Conservation (phyloP, 2,329 filamentous ascomycete genomes). For the Dothidotthia symphoricarpi region DNA sequence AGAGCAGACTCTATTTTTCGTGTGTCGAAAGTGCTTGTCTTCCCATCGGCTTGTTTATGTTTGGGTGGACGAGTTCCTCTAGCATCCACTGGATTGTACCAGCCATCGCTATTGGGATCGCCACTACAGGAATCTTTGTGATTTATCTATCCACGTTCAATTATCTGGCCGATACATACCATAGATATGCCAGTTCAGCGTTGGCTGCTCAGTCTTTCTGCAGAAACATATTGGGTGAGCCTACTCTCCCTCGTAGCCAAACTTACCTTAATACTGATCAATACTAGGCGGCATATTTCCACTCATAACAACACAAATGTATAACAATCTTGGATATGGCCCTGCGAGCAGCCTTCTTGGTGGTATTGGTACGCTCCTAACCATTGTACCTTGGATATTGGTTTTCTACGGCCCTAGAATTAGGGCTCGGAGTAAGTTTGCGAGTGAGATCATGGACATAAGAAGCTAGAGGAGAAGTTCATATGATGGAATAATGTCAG, state of each 20-base stretch:
- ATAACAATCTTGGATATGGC: conserved; percentile 66
- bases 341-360: conserved; percentile 74
- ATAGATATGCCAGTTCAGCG: conserved; percentile 79
- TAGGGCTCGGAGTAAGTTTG: conserved; percentile 72
- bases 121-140: conserved; percentile 80
- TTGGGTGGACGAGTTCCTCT: conserved; percentile 67
- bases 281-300: conserved; percentile 67
- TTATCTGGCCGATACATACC: conserved; percentile 86
- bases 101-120: conserved; percentile 65
- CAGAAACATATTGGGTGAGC: conserved; percentile 68
- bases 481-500: neutral
- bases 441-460: conserved; percentile 45
- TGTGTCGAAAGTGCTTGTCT: conserved; percentile 74
- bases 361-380: conserved; percentile 64
- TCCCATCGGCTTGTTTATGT: conserved; percentile 78
- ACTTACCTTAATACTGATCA: neutral
- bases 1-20: conserved; percentile 78
- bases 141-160: conserved; percentile 83
- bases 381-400: conserved; percentile 82
- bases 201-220: conserved; percentile 84
- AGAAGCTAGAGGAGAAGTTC: neutral
- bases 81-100: conserved; percentile 71
- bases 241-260: neutral
- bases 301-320: conserved; percentile 71
- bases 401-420: conserved; percentile 77